Conservation (phyloP, 2,329 filamentous ascomycete genomes). For the Zasmidium cellare region DNA sequence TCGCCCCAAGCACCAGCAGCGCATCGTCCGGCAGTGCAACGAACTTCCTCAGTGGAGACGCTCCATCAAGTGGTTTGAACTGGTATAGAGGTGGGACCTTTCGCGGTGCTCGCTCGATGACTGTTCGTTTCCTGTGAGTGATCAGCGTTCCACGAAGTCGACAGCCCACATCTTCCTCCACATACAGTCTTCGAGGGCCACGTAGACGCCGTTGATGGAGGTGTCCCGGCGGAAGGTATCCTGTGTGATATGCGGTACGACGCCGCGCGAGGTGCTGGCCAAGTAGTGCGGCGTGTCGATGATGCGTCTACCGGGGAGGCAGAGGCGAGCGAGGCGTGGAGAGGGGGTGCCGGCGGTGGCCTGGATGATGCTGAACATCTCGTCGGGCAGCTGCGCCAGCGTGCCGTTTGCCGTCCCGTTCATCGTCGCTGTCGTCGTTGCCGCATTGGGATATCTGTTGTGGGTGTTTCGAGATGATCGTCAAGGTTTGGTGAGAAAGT, state of each 20-base stretch:
- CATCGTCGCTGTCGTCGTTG: constrained; percentile 5
- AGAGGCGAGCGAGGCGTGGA: constrained; percentile 68
- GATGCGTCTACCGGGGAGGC: constrained; percentile 61
- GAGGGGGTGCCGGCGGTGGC: constrained; percentile 37
- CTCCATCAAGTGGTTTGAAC: constrained; percentile 42
- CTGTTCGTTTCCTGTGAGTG: constrained; percentile 47
- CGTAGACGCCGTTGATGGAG: constrained; percentile 68
- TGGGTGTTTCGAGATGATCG: no score
- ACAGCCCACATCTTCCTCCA: constrained; percentile 15
- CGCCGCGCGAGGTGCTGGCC: constrained; percentile 77
- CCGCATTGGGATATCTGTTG: background rate
- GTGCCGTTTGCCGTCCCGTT: constrained; percentile 15
- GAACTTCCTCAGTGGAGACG: constrained; percentile 71
- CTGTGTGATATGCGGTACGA: constrained; percentile 83
- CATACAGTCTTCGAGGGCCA: constrained; percentile 92
- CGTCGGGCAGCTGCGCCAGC: constrained; percentile 23
- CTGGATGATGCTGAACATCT: constrained; percentile 50
- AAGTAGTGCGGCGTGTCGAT: constrained; percentile 83
- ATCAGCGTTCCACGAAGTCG: constrained; percentile 37
- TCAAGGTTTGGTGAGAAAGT: no score
- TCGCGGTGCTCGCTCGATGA: constrained; percentile 60
- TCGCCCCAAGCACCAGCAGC: constrained; percentile 71
- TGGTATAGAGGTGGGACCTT: constrained; percentile 55
- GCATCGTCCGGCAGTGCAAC: constrained; percentile 67
- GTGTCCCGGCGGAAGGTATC: constrained; percentile 72